Evolutionary conservation across 768 basidiomycete species (phyloP).

Genomic region (Tulasnella sp.): DNA sequence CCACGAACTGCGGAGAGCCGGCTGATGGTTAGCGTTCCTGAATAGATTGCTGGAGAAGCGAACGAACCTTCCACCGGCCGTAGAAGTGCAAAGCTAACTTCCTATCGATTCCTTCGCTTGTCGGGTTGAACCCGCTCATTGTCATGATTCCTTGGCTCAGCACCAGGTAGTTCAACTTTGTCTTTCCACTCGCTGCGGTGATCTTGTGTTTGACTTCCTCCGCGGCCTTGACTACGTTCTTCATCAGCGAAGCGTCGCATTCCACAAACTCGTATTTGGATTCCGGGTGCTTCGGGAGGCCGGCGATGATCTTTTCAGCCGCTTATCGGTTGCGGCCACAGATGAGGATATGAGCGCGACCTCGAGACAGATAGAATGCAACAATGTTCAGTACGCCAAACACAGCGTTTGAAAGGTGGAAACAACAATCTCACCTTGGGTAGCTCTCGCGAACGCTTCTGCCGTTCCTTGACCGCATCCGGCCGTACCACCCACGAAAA

Average conservation of each 20-base stretch:
- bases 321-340: constrained; percentile 32
- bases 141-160: constrained; percentile 29
- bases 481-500: constrained; percentile 30
- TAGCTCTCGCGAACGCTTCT: constrained; percentile 25
- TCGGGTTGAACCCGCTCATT: constrained; percentile 25
- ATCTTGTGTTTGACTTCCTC: constrained; percentile 12
- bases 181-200: background rate
- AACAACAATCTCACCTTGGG: constrained; percentile 28
- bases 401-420: too few species aligned
- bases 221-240: constrained; percentile 24
- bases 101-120: constrained; percentile 29
- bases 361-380: constrained; percentile 26
- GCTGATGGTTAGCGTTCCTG: background rate
- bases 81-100: constrained; percentile 32
- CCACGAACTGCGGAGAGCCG: constrained; percentile 21
- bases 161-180: constrained; percentile 28
- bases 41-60: background rate
- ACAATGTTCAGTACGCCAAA: too few species aligned
- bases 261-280: constrained; percentile 38
- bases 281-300: constrained; percentile 25
- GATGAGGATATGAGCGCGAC: constrained; percentile 32
- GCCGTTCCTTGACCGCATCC: constrained; percentile 29
- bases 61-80: constrained; percentile 27
- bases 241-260: constrained; percentile 36
- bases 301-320: constrained; percentile 32